Evolutionary conservation across 345 rosid genomes (phyloP), one percentile per base, ranked within the genome.

Genomic region (Camelina sativa): DNA sequence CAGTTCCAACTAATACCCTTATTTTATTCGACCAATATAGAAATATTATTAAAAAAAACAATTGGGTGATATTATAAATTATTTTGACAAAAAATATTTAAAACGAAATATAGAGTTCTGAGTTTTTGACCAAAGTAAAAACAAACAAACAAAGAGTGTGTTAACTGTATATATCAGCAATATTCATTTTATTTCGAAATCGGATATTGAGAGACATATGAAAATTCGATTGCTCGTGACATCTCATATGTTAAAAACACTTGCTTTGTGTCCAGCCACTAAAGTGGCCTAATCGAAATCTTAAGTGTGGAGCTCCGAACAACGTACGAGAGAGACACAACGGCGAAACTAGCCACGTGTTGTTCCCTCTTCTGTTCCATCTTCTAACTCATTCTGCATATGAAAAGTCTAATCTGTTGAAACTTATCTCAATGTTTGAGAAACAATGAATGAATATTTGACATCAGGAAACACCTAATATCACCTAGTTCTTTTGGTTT

Each of bases 301-400:
- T 15, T 55, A 44, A 34, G 38, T 20, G 58, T 66, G 7, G 69
- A 67, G 74, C 62, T 62, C 54, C 70, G 17, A 76, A 76, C 75
- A 76, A 76, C 80, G 35, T 62, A 76, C 64, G 75, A 69, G 80
- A 69, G 75, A 76, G 75, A 76, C 75, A 76, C 80, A 65, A 53
- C 65, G 23, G 35, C 59, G 17, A 57, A 54, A 55, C 17, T 35
- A 44, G 53, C 80, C 69, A 76, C 75, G 75, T 76, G 50, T 37
- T 17, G 55, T 44, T 23, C 48, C n/a, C 32, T 22, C 64, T 68
- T 53, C 44, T 30, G 8, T 7, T 34, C n/a, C 38, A 60, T 37
- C 53, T 13, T 59, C 25, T 7, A 28, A 50, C 22, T 25, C 22
- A 11, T 51, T 61, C 43, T 54, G 50, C 34, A 76, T 15, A 13